phyloP scores from a whole-genome alignment of 805 yeast genomes.

The Kazachstania psychrophila region DNA sequence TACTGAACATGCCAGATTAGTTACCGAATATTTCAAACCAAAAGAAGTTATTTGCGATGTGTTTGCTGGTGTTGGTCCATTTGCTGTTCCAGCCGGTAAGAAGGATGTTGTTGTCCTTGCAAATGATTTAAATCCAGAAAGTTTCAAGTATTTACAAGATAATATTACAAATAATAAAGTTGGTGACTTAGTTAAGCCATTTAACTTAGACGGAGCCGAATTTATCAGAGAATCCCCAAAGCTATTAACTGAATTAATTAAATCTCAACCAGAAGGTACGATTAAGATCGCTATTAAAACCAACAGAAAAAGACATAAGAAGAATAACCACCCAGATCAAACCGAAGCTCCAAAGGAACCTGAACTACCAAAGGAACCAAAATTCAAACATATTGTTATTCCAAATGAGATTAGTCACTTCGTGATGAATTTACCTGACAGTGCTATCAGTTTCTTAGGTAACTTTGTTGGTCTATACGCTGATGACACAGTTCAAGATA shows the following conservation, averaged over 20 bases:
- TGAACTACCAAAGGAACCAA: constrained; percentile 33
- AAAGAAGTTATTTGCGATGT: constrained; percentile 86
- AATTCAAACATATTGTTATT: constrained; percentile 30
- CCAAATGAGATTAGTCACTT: constrained; percentile 43
- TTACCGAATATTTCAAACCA: constrained; percentile 43
- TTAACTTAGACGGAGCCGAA: constrained; percentile 73
- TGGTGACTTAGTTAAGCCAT: constrained; percentile 46
- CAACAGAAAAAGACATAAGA: constrained; percentile 32
- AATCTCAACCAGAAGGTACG: constrained; percentile 30
- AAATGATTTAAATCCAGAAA: constrained; percentile 86
- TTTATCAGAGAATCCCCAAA: constrained; percentile 57
- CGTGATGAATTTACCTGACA: constrained; percentile 94
- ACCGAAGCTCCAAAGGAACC: constrained; percentile 12
- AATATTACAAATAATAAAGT: constrained; percentile 64
- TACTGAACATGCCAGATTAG: constrained; percentile 84
- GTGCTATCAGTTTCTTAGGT: constrained; percentile 74
- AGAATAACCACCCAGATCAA: constrained; percentile 21
- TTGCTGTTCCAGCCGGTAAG: constrained; percentile 92
- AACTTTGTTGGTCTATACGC: constrained; percentile 68
- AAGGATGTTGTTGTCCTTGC: constrained; percentile 74
- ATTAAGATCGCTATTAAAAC: constrained; percentile 29
- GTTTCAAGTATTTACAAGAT: constrained; percentile 56
- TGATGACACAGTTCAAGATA: constrained; percentile 32
- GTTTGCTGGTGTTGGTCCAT: constrained; percentile 98
- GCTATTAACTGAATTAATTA: constrained; percentile 39